A percentile compares a stretch with the other conserved stretches of the same genome.
These are phyloP conservation scores for Alternaria ethzedia DNA, from an alignment of 2,329 filamentous ascomycete species.

Conservation along the genomic window DNA sequence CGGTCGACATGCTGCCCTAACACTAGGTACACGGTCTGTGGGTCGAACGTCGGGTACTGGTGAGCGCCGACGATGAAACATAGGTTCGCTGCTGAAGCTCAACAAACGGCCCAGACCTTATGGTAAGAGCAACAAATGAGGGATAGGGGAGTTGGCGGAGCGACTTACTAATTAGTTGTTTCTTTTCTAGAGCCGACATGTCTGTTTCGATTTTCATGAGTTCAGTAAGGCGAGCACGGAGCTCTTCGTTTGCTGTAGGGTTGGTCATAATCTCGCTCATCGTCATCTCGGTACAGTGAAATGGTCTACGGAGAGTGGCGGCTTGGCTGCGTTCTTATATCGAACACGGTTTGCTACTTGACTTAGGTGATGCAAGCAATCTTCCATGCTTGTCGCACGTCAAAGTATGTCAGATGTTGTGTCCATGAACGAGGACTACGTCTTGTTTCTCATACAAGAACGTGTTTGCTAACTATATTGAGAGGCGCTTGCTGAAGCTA, in stretches of 20 bases:
- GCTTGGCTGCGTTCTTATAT: no score
- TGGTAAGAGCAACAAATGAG: background rate
- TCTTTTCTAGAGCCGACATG: background rate
- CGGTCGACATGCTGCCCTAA: background rate
- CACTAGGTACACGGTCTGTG: background rate
- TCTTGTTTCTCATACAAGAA: no score
- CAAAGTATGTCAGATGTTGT: no score
- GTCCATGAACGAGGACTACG: no score
- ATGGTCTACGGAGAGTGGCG: no score
- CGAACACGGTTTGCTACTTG: no score
- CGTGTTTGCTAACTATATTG: no score
- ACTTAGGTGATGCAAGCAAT: no score
- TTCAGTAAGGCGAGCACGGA: background rate
- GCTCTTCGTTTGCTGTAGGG: background rate
- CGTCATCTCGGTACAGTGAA: no score
- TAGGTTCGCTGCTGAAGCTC: background rate
- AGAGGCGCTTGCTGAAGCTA: no score
- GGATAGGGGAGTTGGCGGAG: background rate
- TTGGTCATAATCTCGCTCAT: no score
- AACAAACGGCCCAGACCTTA: background rate
- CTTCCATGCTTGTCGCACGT: no score
- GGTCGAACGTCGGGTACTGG: background rate
- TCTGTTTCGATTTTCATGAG: background rate
- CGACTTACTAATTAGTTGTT: background rate
- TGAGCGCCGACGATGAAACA: background rate